These are phyloP conservation scores for Flaveria brownii DNA, from an alignment of 129 eudicot species.

Conservation along the genomic window DNA sequence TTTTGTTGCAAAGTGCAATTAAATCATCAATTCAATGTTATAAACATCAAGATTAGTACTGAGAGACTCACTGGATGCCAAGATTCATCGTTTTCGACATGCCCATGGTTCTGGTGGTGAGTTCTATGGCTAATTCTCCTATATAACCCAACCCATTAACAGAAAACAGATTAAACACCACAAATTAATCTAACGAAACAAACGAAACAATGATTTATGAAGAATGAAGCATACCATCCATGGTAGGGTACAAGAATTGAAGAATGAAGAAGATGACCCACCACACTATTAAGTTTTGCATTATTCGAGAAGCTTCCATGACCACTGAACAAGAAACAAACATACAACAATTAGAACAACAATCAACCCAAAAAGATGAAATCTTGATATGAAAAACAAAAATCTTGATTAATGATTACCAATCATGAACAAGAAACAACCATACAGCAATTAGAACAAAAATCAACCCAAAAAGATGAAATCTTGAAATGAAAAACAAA, in stretches of 20 bases:
- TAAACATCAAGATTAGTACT: constrained; percentile 7
- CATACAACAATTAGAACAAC: not conserved
- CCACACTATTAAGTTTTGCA: constrained; percentile 74
- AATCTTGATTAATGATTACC: not conserved
- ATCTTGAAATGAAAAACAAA: not conserved
- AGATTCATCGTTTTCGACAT: constrained; percentile 97
- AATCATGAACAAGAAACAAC: not conserved
- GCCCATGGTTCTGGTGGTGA: constrained; percentile 98
- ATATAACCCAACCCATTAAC: constrained; percentile 26
- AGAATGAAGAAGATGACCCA: constrained; percentile 90
- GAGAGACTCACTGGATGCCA: constrained; percentile 90
- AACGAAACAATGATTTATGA: not conserved
- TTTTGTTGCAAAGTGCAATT: not conserved
- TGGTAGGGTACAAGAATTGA: constrained; percentile 97
- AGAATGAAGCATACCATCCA: constrained; percentile 70
- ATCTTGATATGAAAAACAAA: not conserved
- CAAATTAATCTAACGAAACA: not conserved
- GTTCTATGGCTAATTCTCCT: constrained; percentile 99
- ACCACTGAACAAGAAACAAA: constrained; percentile 53
- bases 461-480: constrained; percentile 9
- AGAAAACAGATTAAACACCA: not conserved
- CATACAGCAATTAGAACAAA: not conserved
- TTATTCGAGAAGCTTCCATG: constrained; percentile 95
- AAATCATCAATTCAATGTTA: not conserved
- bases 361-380: constrained; percentile 15